A percentile compares a stretch with the other conserved stretches of the same genome.
phyloP scores from a whole-genome alignment of 83 land plant species.

The Larix sibirica region DNA sequence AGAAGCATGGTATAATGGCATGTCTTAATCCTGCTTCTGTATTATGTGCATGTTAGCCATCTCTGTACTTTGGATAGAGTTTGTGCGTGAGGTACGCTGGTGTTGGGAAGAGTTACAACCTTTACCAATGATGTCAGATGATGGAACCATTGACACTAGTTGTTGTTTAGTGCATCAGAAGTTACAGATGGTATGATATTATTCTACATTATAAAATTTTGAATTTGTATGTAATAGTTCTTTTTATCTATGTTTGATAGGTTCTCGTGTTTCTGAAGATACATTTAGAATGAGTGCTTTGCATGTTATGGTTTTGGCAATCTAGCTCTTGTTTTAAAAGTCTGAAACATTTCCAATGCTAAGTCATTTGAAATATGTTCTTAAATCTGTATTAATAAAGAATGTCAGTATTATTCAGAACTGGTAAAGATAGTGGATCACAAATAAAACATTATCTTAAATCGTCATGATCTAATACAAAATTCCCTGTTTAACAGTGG shows the following conservation, averaged over 20 bases:
- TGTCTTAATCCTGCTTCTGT: not conserved
- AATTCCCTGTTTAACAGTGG: too few species aligned
- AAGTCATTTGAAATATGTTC: not conserved
- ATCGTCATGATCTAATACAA: too few species aligned
- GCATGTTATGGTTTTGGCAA: not conserved
- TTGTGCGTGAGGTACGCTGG: conserved; percentile 96
- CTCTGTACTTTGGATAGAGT: conserved; percentile 92
- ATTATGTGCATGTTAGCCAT: conserved; percentile 56
- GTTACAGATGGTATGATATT: conserved; percentile 78
- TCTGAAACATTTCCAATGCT: not conserved
- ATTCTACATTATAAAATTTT: not conserved
- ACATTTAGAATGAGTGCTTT: not conserved
- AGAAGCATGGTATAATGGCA: not conserved
- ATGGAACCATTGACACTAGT: conserved; percentile 65
- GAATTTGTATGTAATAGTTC: not conserved
- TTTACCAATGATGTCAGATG: conserved; percentile 69
- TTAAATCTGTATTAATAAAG: not conserved
- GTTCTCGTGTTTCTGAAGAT: not conserved
- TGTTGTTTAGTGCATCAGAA: conserved; percentile 91
- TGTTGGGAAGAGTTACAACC: conserved; percentile 95
- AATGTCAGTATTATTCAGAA: not conserved
- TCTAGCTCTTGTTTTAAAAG: not conserved
- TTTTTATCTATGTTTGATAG: not conserved
- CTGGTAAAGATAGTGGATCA: not conserved
- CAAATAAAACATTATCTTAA: not conserved